Conservation (phyloP, 2,329 filamentous ascomycete genomes). For the Ophiostoma montium region DNA sequence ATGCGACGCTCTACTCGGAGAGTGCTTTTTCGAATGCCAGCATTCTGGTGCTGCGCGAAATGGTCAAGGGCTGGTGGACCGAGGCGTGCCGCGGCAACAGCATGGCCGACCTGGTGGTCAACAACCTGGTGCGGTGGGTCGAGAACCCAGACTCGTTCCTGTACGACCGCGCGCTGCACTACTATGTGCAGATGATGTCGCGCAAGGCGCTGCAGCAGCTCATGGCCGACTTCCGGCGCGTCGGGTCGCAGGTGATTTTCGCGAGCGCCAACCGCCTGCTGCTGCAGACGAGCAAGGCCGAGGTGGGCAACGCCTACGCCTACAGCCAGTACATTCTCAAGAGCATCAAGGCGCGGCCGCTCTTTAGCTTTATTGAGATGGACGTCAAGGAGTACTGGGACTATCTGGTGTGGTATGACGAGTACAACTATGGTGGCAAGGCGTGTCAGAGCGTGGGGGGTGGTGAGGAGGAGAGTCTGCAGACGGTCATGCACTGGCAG, state of each 20-base stretch:
- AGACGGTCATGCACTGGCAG: slow-evolving; percentile 98
- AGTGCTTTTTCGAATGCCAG: slow-evolving; percentile 88
- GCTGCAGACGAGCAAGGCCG: slow-evolving; percentile 88
- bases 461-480: slow-evolving; percentile 30
- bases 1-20: slow-evolving; percentile 65
- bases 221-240: slow-evolving; percentile 89
- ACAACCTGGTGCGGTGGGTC: slow-evolving; percentile 94
- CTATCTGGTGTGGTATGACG: slow-evolving; percentile 96
- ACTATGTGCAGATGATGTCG: slow-evolving; percentile 98
- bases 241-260: slow-evolving; percentile 92
- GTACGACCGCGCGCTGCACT: slow-evolving; percentile 85
- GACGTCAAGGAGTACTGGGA: slow-evolving; percentile 99
- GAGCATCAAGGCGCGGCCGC: slow-evolving; percentile 85
- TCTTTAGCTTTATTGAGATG: slow-evolving; percentile 94
- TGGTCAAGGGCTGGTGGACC: slow-evolving; percentile 98
- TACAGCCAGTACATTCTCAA: slow-evolving; percentile 98
- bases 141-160: slow-evolving; percentile 87
- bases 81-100: slow-evolving; percentile 80
- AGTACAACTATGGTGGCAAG: slow-evolving; percentile 96
- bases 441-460: slow-evolving; percentile 81
- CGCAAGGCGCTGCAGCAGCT: slow-evolving; percentile 93
- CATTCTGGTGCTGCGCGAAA: slow-evolving; percentile 80
- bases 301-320: slow-evolving; percentile 91
- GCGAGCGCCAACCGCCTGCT: slow-evolving; percentile 80
- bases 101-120: slow-evolving; percentile 96